Evolutionary conservation across 768 basidiomycete species (phyloP).

Genomic region (Termitomyces eurrhizus): DNA sequence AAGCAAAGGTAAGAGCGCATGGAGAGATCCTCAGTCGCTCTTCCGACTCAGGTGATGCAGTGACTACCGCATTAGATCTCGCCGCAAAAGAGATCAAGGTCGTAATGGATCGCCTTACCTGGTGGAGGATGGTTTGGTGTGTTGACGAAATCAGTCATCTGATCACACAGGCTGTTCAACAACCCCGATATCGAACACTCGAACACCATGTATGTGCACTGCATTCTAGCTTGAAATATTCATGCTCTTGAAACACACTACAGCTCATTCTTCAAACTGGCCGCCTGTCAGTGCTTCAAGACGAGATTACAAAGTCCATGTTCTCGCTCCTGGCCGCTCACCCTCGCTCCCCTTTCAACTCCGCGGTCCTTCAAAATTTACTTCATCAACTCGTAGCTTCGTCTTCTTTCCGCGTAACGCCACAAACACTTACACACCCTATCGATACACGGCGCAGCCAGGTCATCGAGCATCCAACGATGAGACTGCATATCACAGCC

Average conservation of each 20-base stretch:
- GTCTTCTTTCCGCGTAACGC: slow-evolving; percentile 41
- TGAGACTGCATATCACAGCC: slow-evolving; percentile 58
- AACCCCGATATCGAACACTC: slow-evolving; percentile 41
- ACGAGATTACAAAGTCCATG: slow-evolving; percentile 35
- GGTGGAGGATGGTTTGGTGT: slow-evolving; percentile 42
- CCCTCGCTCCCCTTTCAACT: slow-evolving; percentile 37
- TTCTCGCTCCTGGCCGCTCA: slow-evolving; percentile 37
- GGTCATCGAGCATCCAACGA: slow-evolving; percentile 51
- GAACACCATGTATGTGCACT: slow-evolving; percentile 42
- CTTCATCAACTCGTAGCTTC: slow-evolving; percentile 50
- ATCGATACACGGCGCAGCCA: slow-evolving; percentile 49
- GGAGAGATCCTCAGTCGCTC: slow-evolving; percentile 33
- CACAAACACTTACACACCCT: slow-evolving; percentile 46
- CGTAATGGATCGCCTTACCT: slow-evolving; percentile 39
- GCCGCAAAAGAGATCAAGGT: slow-evolving; percentile 34
- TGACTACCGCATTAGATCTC: slow-evolving; percentile 31
- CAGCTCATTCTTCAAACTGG: slow-evolving; percentile 69
- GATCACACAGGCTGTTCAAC: slow-evolving; percentile 32
- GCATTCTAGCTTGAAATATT: neutral
- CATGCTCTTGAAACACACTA: neutral
- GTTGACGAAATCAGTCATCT: slow-evolving; percentile 43
- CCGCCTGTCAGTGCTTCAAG: slow-evolving; percentile 45
- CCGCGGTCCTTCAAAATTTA: slow-evolving; percentile 54
- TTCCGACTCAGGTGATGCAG: slow-evolving; percentile 21
- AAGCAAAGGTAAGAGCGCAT: slow-evolving; percentile 31